Base-by-base conservation (phyloP, 108 stramenopile genomes). In the Pseudonitzschia delicatissima region DNA sequence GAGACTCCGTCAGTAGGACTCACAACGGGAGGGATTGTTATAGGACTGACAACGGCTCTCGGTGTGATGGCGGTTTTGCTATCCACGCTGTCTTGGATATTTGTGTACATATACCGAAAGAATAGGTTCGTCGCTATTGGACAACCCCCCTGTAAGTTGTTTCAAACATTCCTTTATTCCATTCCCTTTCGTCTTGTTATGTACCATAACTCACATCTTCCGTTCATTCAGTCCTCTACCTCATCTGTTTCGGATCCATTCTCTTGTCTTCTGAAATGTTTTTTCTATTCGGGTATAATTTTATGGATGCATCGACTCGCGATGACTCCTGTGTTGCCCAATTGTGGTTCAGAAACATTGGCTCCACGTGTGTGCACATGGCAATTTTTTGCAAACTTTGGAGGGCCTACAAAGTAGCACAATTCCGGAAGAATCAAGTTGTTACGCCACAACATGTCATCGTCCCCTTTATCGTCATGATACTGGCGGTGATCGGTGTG, bases 341-440 rank as follows among this genome's bases (percentile, higher is more conserved):
- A 13, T 17, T 55, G 53, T 55, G 53, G 53, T 55, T 32, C 2
- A 1, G n/a, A 23, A 5, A 4, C 32, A n/a, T 35, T n/a, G 53
- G 53, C 17, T 8, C 31, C 17, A 28, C 31, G 0, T 8, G 28
- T 11, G 32, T 55, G 0, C 31, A 55, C 32, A 55, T 55, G 53
- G 28, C 53, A 23, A n/a, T 55, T 5, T 25, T 55, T 32, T 55
- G 53, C 32, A 55, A 55, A 28, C 32, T 55, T 5, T 55, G 53
- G 53, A 23, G 53, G 5, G 31, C 53, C 32, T 27, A 55, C 5
- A 11, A 28, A 29, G 53, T 55, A 11, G n/a, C 26, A 23, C 29
- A 55, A 28, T 55, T 55, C 27, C 53, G 53, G n/a, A 31, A 33
- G 6, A 33, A 33, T 5, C 29, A 28, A 3, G 12, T 34, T 27